Evolutionary conservation across 2,329 filamentous ascomycete genomes (phyloP).

Genomic region (Zalaria obscura): DNA sequence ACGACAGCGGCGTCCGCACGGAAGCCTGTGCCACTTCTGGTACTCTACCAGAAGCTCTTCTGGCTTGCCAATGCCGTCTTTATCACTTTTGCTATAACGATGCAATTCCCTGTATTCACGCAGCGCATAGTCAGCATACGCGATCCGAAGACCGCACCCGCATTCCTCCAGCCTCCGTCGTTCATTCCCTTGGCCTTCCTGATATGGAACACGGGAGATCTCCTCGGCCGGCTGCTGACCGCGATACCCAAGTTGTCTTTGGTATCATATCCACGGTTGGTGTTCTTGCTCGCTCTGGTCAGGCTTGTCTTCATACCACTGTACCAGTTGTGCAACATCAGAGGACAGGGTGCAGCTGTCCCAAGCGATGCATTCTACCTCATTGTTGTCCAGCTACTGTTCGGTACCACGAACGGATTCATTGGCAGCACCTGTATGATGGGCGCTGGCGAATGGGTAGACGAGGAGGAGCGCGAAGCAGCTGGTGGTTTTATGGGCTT

Average conservation of each 20-base stretch:
- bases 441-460: conserved; percentile 68
- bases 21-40: conserved; percentile 43
- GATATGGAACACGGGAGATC: conserved; percentile 84
- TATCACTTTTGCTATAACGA: conserved; percentile 68
- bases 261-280: conserved; percentile 45
- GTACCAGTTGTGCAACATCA: conserved; percentile 81
- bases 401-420: conserved; percentile 78
- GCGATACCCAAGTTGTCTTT: conserved; percentile 41
- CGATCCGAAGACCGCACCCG: conserved; percentile 29
- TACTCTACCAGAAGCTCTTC: conserved; percentile 62
- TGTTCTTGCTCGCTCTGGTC: conserved; percentile 54
- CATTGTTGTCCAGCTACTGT: conserved; percentile 65
- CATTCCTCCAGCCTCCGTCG: conserved; percentile 54
- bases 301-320: conserved; percentile 64
- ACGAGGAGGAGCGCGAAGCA: conserved; percentile 69
- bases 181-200: conserved; percentile 89
- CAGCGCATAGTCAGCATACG: conserved; percentile 29
- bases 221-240: conserved; percentile 60
- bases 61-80: conserved; percentile 68
- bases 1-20: conserved; percentile 20
- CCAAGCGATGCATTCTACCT: conserved; percentile 81
- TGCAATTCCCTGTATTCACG: conserved; percentile 94
- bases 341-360: conserved; percentile 58
- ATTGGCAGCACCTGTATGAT: conserved; percentile 85
- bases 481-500: conserved; percentile 90